Base-by-base conservation (phyloP, 139 green algal species). In the Microglena sp. region DNA sequence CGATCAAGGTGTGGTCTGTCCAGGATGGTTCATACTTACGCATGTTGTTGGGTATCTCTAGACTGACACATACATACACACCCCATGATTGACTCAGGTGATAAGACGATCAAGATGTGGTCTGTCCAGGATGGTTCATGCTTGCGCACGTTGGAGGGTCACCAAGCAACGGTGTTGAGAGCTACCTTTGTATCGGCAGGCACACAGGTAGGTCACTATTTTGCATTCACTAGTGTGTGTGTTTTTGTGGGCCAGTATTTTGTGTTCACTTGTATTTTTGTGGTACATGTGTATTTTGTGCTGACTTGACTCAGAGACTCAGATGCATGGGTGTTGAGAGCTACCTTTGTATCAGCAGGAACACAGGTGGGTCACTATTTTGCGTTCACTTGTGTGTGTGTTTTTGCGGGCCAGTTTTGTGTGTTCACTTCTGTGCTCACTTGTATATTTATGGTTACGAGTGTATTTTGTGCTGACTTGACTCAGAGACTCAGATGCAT, bases 21-120 rank as follows among this genome's bases (percentile, higher is more conserved):
- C 35, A 67, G 0, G 89, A 95, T 45, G 80, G 85, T 45, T 64
- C 66, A 22, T 99, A 93, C 79, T 62, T 98, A 43, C 74, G 84
- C 24, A 97, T 85, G 0, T 88, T 98, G 68, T 87, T 97, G 69
- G 93, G 93, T 0, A n/a, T n/a, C n/a, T n/a, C n/a, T n/a, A n/a
- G n/a, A n/a, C n/a, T n/a, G n/a, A n/a, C n/a, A n/a, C n/a, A n/a
- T n/a, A n/a, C n/a, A n/a, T n/a, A n/a, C n/a, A n/a, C n/a, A n/a
- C n/a, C n/a, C n/a, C n/a, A n/a, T n/a, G n/a, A n/a, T n/a, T n/a
- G n/a, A n/a, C n/a, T n/a, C 65, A 75, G 78, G 65, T 29, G 93
- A 99, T 78, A 86, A 84, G 62, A 94, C 84, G 4, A 53, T 98
- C 8, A 85, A 85, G 65, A 67, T 99, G 64, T 99, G 93, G 93